Percentiles rank a stretch among this genome's conserved stretches.
Evolutionary conservation across 1,284 basidiomycete species (phyloP).

Genomic region (Tausonia pullulans): DNA sequence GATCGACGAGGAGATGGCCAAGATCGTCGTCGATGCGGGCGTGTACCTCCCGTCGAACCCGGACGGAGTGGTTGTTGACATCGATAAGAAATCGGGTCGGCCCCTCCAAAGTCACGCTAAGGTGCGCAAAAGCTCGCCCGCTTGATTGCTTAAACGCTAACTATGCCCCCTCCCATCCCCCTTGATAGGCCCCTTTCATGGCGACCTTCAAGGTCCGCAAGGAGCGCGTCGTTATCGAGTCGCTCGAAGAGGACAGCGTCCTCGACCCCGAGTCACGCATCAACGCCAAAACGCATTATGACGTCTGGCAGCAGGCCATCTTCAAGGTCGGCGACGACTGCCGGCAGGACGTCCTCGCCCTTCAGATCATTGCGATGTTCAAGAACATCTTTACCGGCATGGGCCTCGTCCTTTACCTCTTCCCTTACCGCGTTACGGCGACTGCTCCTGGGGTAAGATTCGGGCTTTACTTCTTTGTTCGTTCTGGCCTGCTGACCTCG

Average conservation of each 20-base stretch:
- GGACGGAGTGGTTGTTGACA: constrained; percentile 88
- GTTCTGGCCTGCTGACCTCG: not conserved
- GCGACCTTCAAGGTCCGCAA: constrained; percentile 97
- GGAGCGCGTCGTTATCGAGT: constrained; percentile 51
- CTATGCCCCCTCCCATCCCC: too few relatives aligned
- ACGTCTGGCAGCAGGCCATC: constrained; percentile 96
- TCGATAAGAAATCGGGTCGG: constrained; percentile 91
- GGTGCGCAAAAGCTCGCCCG: constrained; percentile 36
- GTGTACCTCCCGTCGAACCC: constrained; percentile 97
- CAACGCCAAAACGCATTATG: constrained; percentile 53
- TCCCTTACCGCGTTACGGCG: constrained; percentile 93
- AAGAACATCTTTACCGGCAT: constrained; percentile 88
- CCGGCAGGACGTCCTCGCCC: constrained; percentile 89
- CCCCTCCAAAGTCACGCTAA: constrained; percentile 97
- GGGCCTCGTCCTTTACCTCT: constrained; percentile 84
- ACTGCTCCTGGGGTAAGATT: constrained; percentile 80
- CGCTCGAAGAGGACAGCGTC: constrained; percentile 46
- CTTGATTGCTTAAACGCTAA: too few relatives aligned
- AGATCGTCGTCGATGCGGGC: constrained; percentile 81
- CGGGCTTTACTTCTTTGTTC: not conserved
- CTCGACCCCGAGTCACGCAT: constrained; percentile 19
- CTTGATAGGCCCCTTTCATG: constrained; percentile 87
- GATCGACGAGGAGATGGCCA: constrained; percentile 99
- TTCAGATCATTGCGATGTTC: constrained; percentile 99
- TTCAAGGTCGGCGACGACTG: constrained; percentile 99